Base-by-base conservation (phyloP, 31 red algal genomes). In the Asparagopsis taxiformis region DNA sequence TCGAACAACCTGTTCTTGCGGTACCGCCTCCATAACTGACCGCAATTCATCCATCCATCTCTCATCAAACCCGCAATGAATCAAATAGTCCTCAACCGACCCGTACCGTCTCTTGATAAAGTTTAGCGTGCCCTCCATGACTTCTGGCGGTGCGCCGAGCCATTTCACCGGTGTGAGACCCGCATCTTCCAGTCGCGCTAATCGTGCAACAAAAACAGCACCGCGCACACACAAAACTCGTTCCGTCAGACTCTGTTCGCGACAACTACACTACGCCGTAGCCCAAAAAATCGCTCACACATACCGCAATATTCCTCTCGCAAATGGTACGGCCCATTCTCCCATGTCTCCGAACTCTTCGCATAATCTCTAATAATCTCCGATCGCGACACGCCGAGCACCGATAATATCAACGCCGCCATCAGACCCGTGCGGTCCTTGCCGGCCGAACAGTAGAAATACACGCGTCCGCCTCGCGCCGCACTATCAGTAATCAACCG, bases 351-450 rank as follows among this genome's bases (percentile, higher is more conserved):
- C 11, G 25, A 41, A 54, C 57, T 66, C 1, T 28, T 44, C 26
- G 50, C 69, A 56, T 90, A 90, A 53, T 90, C 86, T 1, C n/a
- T 35, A 36, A 90, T 44, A 57, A 90, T 82, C n/a, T 38, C 21
- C 3, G 31, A 49, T 21, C 54, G 39, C 9, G n/a, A 15, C 31
- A 73, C 86, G 19, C 86, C 86, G 23, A 74, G 26, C 29, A 74
- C 37, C 2, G n/a, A 41, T 10, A 90, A 59, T 35, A 81, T 34
- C 15, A 73, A 28, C 26, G 86, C 86, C 3, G 53, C 59, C 3
- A 90, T 59, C 66, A 90, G 36, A 2, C 86, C 86, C 31, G 86
- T 90, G 7, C 86, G 74, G 31, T 90, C 86, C 62, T 90, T 90
- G 19, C 86, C 86, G 8, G 86, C 86, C 28, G 65, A 62, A 49